Conservation (phyloP, 768 basidiomycete genomes). For the Leccinellum rugosiceps region DNA sequence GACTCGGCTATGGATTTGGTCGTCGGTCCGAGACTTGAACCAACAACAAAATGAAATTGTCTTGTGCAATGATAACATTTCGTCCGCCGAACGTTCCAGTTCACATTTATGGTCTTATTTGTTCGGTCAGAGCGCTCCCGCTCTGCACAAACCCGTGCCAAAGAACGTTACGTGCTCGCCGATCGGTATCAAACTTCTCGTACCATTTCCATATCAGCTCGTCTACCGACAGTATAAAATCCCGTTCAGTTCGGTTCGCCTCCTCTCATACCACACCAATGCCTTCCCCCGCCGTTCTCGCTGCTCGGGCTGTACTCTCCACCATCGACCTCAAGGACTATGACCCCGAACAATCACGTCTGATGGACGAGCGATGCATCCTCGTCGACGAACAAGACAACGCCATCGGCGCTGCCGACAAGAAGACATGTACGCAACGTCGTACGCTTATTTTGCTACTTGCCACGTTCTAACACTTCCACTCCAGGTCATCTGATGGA, state of each 20-base stretch:
- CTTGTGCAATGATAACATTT: not conserved
- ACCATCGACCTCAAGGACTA: constrained; percentile 78
- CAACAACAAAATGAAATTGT: not conserved
- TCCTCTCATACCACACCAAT: constrained; percentile 30
- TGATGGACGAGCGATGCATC: constrained; percentile 97
- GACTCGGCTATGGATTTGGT: not conserved
- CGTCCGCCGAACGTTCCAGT: not conserved
- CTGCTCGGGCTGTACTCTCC: constrained; percentile 62
- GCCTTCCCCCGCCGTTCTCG: constrained; percentile 59
- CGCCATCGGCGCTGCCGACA: constrained; percentile 83
- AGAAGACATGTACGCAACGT: constrained; percentile 83
- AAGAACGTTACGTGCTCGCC: not conserved
- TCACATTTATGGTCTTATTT: not conserved
- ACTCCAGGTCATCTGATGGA: constrained; percentile 86
- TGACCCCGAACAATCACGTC: constrained; percentile 87
- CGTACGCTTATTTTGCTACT: not conserved
- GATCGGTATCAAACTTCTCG: not conserved
- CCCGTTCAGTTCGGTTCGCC: not conserved
- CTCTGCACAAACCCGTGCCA: not conserved
- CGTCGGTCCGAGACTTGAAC: constrained; percentile 3
- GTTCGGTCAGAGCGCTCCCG: not conserved
- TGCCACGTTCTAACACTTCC: not conserved
- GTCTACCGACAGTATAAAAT: constrained; percentile 4
- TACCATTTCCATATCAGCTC: not conserved
- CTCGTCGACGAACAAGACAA: constrained; percentile 86